Conservation (phyloP, 2,329 filamentous ascomycete species). For the Neofusicoccum sp. region DNA sequence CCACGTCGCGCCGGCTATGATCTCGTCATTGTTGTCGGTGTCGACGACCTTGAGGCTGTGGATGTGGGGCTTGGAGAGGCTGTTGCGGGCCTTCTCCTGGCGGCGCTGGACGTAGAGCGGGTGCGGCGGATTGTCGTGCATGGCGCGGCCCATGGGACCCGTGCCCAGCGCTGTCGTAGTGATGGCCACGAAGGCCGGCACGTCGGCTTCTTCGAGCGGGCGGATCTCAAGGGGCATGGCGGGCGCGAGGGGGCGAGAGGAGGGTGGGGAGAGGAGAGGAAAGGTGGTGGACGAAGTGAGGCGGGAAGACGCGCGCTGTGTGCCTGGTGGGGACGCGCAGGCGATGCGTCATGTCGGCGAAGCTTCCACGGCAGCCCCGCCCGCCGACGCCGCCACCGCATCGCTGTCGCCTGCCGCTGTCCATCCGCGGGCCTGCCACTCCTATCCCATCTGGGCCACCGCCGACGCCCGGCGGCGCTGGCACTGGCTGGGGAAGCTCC, state of each 20-base stretch:
- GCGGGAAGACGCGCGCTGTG: neutral
- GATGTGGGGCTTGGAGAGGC: constrained; percentile 28
- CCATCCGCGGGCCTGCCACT: neutral
- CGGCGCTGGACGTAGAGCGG: constrained; percentile 23
- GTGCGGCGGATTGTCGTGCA: constrained; percentile 25
- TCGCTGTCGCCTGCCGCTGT: neutral
- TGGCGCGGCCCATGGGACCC: constrained; percentile 26
- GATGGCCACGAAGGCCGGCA: constrained; percentile 30
- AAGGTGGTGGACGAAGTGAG: neutral
- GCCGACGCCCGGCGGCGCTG: too few species aligned
- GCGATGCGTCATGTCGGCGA: neutral
- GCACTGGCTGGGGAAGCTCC: too few species aligned
- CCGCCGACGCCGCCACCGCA: constrained; percentile 2
- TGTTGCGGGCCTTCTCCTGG: constrained; percentile 28
- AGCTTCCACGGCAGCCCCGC: constrained; percentile 8
- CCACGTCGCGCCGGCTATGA: constrained; percentile 22
- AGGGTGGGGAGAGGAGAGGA: neutral
- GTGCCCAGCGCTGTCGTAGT: constrained; percentile 29
- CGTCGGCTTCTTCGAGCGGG: constrained; percentile 28
- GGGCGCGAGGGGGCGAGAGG: neutral
- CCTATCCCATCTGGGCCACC: too few species aligned
- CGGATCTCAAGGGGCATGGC: constrained; percentile 37
- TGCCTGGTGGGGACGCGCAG: neutral
- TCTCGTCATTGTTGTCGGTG: constrained; percentile 16
- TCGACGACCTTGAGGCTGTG: constrained; percentile 19